Evolutionary conservation across 1,139 yeast species (phyloP).

Genomic region (Diutina neorugosa): DNA sequence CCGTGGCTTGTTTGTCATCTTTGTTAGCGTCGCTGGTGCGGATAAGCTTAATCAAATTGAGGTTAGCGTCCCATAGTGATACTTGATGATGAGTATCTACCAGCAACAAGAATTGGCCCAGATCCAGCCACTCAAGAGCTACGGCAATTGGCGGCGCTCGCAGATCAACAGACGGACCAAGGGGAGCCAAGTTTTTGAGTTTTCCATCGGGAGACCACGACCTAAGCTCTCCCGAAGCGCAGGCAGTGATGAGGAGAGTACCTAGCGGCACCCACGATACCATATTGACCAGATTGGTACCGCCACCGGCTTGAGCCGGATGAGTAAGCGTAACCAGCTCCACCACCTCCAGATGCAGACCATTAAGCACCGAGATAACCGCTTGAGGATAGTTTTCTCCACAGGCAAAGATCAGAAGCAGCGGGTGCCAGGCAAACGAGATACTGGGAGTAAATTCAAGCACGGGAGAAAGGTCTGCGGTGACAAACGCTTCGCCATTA

Average conservation of each 20-base stretch:
- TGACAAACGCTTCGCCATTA: constrained; percentile 10
- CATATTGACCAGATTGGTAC: constrained; percentile 14
- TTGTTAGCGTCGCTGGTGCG: constrained; percentile 7
- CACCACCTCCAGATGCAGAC: constrained; percentile 15
- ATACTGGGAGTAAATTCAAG: constrained; percentile 19
- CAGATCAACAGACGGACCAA: constrained; percentile 25
- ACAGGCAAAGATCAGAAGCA: constrained; percentile 24
- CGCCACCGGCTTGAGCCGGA: constrained; percentile 14
- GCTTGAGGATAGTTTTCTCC: constrained; percentile 25
- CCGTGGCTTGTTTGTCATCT: constrained; percentile 3
- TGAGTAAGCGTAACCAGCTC: constrained; percentile 26
- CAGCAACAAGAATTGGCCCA: constrained; percentile 24
- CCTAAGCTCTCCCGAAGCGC: constrained; percentile 52
- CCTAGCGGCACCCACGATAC: constrained; percentile 61
- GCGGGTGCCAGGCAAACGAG: constrained; percentile 29
- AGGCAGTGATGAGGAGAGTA: constrained; percentile 40
- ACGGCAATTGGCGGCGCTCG: constrained; percentile 5
- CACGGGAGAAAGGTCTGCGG: constrained; percentile 14
- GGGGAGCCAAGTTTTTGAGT: constrained; percentile 40
- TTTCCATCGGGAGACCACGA: constrained; percentile 61
- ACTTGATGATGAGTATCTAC: constrained; percentile 22
- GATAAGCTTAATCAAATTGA: constrained; percentile 20
- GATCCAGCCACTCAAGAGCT: constrained; percentile 24
- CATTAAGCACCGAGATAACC: constrained; percentile 21
- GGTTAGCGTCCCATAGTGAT: constrained; percentile 26